phyloP scores from a whole-genome alignment of 495 filamentous ascomycete species.

The Sordaria brevicollis region DNA sequence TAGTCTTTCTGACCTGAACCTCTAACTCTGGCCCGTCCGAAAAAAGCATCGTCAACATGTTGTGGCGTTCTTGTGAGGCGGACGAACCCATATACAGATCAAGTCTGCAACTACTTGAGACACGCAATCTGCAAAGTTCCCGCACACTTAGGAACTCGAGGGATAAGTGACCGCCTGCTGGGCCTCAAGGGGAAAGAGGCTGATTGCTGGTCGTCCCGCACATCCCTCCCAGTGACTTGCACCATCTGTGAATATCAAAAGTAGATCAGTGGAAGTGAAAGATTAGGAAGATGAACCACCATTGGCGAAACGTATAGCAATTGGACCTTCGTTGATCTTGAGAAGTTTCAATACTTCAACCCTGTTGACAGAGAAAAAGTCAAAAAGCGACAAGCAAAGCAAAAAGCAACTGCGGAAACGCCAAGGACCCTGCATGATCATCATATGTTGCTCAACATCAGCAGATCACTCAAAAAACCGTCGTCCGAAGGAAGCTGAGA shows the following conservation, averaged over 20 bases:
- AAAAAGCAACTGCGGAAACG: background rate
- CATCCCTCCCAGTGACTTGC: background rate
- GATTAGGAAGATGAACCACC: background rate
- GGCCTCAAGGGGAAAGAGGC: background rate
- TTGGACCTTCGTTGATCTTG: background rate
- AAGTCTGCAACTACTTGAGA: background rate
- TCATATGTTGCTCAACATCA: background rate
- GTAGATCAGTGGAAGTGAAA: background rate
- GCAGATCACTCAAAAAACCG: background rate
- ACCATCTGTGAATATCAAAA: background rate
- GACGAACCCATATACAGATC: background rate
- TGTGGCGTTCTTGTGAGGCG: background rate
- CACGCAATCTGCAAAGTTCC: background rate
- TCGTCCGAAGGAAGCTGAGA: no score
- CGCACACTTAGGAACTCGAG: background rate
- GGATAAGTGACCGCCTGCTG: background rate
- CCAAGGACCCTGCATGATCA: background rate
- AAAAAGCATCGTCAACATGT: background rate
- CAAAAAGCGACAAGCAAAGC: background rate
- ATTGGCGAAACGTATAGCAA: background rate
- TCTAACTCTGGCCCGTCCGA: background rate
- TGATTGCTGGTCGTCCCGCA: background rate
- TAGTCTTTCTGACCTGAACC: background rate
- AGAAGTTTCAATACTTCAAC: background rate
- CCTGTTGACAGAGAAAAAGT: background rate